Conservation (phyloP, 2,329 filamentous ascomycete genomes). For the Penicillium olsonii region DNA sequence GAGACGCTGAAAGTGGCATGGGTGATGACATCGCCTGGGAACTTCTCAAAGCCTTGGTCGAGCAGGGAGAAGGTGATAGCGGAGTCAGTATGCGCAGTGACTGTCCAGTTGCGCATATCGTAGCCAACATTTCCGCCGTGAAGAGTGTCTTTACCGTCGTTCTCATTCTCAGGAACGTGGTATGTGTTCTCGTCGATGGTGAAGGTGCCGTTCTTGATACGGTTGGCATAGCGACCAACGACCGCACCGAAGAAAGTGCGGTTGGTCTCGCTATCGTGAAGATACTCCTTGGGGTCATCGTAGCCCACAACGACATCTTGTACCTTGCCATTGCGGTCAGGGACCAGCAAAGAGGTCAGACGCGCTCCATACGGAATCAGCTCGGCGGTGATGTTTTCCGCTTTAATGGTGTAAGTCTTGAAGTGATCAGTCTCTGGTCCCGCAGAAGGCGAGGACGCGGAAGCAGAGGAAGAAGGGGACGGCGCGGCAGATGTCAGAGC, state of each 20-base stretch:
- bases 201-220: conserved; percentile 60
- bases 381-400: conserved; percentile 50
- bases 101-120: conserved; percentile 53
- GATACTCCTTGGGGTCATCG: conserved; percentile 48
- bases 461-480: conserved; percentile 14
- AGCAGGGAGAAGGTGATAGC: conserved; percentile 51
- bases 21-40: conserved; percentile 51
- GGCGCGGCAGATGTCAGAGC: conserved; percentile 25
- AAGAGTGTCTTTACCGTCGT: conserved; percentile 53
- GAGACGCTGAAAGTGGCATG: conserved; percentile 49
- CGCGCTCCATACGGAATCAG: conserved; percentile 52
- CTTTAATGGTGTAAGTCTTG: conserved; percentile 48
- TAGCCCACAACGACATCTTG: conserved; percentile 56
- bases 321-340: conserved; percentile 50
- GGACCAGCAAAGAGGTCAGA: conserved; percentile 51
- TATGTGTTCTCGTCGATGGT: conserved; percentile 50
- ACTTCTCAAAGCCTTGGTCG: conserved; percentile 46
- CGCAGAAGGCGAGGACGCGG: conserved; percentile 9
- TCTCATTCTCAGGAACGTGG: conserved; percentile 54
- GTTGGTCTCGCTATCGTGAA: conserved; percentile 48
- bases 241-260: conserved; percentile 52
- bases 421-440: conserved; percentile 33
- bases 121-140: conserved; percentile 54
- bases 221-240: conserved; percentile 57
- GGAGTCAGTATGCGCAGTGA: conserved; percentile 42